Evolutionary conservation across 1,284 basidiomycete species (phyloP), one percentile per base, ranked within the genome.

Genomic region (Microbotryum silenes-acaulis): DNA sequence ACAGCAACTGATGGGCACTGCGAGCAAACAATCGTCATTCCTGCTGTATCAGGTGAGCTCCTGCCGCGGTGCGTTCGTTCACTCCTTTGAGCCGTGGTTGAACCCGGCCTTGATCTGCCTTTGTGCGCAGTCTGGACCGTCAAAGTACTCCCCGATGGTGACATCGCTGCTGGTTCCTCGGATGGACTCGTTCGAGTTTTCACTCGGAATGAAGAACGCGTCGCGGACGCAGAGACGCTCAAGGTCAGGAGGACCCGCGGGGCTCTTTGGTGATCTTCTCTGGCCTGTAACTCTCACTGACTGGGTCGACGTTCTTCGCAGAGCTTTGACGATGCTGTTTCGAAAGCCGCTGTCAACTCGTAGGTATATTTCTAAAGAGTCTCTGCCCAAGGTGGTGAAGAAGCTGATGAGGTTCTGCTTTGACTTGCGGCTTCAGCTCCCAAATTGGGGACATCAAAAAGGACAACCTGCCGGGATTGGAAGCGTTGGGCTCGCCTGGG

Each of bases 361-460:
- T 70, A 6, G 54, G 67, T 46, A 2, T 12, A 3, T 31, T 12
- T 7, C 49, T 20, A n/a, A 6, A 46, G 2, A 21, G 8, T 23
- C 21, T 29, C 52, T 45, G 18, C 25, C 25, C 18, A 46, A 45
- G 51, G 10, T 31, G 51, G 8, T 3, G 12, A 23, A 20, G 20
- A n/a, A 50, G 14, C 31, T 9, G 31, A 31, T 27, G 42, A 21
- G 12, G 2, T 6, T 3, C 3, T 16, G 4, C 42, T 10, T 14
- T 31, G 31, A 21, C 18, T 54, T 21, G 20, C 8, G 14, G 20
- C 25, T 5, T 42, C 54, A 73, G 72, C 18, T 54, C 54, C 9
- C 88, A 94, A 76, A 80, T 97, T 6, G 94, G 92, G 25, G 91
- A 96, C 75, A 83, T 97, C 60, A 91, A 91, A 76, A 91, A 91